Conservation (phyloP, 2,329 filamentous ascomycete genomes). For the Apiospora aurea region DNA sequence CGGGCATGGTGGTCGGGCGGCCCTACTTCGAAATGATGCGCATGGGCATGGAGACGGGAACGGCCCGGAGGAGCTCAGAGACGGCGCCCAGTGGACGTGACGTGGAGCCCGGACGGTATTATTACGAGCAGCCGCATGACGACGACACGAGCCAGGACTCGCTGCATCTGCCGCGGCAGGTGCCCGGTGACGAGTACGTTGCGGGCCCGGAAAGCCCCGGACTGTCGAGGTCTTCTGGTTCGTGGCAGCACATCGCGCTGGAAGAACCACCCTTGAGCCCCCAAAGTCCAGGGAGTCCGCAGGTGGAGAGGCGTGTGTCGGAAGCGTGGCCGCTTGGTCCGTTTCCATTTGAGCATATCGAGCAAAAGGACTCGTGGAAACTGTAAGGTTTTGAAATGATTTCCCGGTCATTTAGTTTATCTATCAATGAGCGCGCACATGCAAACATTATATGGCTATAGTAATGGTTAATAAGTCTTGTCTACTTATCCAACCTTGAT, state of each 20-base stretch:
- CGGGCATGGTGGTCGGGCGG: slow-evolving; percentile 1
- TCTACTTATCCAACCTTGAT: slow-evolving; percentile 50
- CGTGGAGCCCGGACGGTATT: background rate
- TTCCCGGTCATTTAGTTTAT: background rate
- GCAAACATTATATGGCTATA: too few species aligned
- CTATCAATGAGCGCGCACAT: background rate
- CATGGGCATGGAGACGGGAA: background rate
- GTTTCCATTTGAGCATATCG: background rate
- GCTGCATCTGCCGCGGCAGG: background rate
- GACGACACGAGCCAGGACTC: background rate
- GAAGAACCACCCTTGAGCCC: background rate
- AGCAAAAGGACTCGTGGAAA: background rate
- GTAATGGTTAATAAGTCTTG: slow-evolving; percentile 25
- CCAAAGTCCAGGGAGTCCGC: background rate
- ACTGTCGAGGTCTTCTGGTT: background rate
- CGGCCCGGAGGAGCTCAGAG: background rate
- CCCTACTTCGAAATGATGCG: background rate
- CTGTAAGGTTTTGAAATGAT: background rate
- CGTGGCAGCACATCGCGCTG: background rate
- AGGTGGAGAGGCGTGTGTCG: background rate
- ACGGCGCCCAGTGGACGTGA: background rate
- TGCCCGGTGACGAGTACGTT: background rate
- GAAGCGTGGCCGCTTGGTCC: background rate
- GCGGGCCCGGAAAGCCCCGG: background rate
- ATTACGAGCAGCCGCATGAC: background rate